These are phyloP conservation scores for Fusarium sp. DNA, from an alignment of 2,329 filamentous ascomycete genomes.

Conservation along the genomic window DNA sequence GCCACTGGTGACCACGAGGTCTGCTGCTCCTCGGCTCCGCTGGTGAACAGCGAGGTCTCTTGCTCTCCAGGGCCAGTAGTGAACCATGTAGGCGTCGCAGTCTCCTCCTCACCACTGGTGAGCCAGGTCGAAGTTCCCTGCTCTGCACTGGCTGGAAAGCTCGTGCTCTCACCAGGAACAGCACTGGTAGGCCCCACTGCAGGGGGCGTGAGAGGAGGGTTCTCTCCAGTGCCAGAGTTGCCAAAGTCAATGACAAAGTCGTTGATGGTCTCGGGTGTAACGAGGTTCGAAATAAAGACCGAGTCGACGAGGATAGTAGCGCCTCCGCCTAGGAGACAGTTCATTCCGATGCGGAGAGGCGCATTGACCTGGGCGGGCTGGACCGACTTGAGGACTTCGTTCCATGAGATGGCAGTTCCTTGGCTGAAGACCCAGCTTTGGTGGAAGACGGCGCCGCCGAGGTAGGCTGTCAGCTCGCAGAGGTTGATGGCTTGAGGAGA, in stretches of 20 bases:
- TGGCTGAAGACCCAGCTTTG: conserved; percentile 2
- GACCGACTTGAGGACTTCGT: conserved; percentile 1
- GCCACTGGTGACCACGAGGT: background rate
- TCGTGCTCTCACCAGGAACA: background rate
- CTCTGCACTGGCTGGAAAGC: background rate
- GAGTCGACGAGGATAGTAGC: conserved; percentile 19
- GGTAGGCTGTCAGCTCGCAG: conserved; percentile 18
- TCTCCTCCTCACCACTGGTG: background rate
- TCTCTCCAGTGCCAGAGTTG: background rate
- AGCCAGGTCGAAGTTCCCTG: background rate
- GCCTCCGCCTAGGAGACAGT: background rate
- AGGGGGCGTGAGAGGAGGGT: background rate
- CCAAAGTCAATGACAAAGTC: conserved; percentile 15
- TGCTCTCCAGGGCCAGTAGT: background rate
- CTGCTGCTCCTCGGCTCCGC: background rate
- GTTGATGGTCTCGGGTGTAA: conserved; percentile 25
- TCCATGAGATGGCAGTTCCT: background rate
- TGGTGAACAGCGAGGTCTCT: background rate
- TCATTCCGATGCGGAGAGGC: conserved; percentile 1
- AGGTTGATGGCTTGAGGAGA: background rate
- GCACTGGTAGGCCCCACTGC: background rate
- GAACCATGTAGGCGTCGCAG: background rate
- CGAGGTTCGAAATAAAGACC: conserved; percentile 25
- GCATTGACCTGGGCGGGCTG: background rate
- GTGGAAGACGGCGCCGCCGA: conserved; percentile 8